Evolutionary conservation across 805 yeast species (phyloP).

Genomic region (Metschnikowia arizonensis): DNA sequence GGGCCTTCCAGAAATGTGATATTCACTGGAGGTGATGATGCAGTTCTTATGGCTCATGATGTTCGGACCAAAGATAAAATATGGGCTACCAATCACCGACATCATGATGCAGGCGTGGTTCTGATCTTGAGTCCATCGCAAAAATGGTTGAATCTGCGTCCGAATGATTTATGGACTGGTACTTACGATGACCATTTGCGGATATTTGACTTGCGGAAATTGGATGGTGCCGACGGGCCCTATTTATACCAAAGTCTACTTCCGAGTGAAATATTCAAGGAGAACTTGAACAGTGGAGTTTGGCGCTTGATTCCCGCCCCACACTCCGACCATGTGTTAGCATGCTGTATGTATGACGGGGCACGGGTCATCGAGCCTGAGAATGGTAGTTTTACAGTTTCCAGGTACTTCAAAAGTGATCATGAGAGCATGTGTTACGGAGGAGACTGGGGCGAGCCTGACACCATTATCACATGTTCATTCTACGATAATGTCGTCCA

Average conservation of each 20-base stretch:
- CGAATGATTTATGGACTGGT: slow-evolving; percentile 72
- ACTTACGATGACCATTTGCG: slow-evolving; percentile 83
- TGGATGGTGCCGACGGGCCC: slow-evolving; percentile 34
- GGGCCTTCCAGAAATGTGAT: slow-evolving; percentile 54
- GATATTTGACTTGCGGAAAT: slow-evolving; percentile 61
- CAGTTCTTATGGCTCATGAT: slow-evolving; percentile 71
- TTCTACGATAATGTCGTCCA: slow-evolving; percentile 86
- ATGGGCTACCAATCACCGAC: slow-evolving; percentile 43
- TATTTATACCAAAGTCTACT: slow-evolving; percentile 42
- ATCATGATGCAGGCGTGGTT: slow-evolving; percentile 90
- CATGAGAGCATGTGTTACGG: slow-evolving; percentile 96
- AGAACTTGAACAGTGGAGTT: slow-evolving; percentile 85
- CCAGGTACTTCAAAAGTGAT: slow-evolving; percentile 52
- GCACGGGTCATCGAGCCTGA: slow-evolving; percentile 56
- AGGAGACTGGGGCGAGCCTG: slow-evolving; percentile 72
- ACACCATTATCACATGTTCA: slow-evolving; percentile 71
- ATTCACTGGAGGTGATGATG: slow-evolving; percentile 91
- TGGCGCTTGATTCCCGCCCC: slow-evolving; percentile 82
- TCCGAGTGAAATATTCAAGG: slow-evolving; percentile 44
- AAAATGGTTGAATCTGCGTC: slow-evolving; percentile 42
- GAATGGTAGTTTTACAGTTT: slow-evolving; percentile 23
- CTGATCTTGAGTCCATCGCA: slow-evolving; percentile 54
- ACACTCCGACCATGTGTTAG: slow-evolving; percentile 47
- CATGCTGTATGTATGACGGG: slow-evolving; percentile 96
- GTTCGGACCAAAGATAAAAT: slow-evolving; percentile 35